phyloP scores from a whole-genome alignment of 129 eudicot genomes.

The Arctium lappa region DNA sequence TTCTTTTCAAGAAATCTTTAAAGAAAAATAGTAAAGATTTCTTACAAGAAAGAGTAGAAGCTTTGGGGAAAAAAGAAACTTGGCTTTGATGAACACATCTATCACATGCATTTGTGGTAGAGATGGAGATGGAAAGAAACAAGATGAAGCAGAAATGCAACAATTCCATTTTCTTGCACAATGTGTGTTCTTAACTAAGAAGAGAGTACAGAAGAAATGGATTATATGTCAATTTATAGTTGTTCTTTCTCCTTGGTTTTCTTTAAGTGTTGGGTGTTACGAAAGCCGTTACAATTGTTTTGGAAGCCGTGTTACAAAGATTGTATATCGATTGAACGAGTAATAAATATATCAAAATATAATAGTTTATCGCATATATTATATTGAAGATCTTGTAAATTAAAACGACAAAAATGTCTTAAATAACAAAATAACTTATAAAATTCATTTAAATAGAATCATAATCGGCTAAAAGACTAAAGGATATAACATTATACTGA shows the following conservation, averaged over 20 bases:
- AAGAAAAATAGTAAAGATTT: background rate
- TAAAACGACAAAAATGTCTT: background rate
- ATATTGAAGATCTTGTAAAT: too few relatives aligned
- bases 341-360: too few relatives aligned
- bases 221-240: conserved; percentile 27
- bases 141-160: conserved; percentile 13
- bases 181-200: background rate
- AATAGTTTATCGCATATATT: background rate
- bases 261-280: too few relatives aligned
- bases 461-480: too few relatives aligned
- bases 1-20: background rate
- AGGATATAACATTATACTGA: background rate
- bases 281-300: too few relatives aligned
- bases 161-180: conserved; percentile 24
- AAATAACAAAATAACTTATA: too few relatives aligned
- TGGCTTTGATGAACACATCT: conserved; percentile 63
- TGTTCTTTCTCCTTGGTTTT: background rate
- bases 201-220: background rate
- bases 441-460: too few relatives aligned
- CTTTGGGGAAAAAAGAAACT: conserved; percentile 52
- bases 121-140: conserved; percentile 30
- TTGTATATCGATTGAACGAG: background rate
- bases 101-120: conserved; percentile 54
- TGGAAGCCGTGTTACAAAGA: background rate
- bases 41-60: conserved; percentile 67